Percentiles rank a stretch among this genome's conserved stretches.
phyloP scores from a whole-genome alignment of 768 basidiomycete genomes.

The Amanita brunnescens region DNA sequence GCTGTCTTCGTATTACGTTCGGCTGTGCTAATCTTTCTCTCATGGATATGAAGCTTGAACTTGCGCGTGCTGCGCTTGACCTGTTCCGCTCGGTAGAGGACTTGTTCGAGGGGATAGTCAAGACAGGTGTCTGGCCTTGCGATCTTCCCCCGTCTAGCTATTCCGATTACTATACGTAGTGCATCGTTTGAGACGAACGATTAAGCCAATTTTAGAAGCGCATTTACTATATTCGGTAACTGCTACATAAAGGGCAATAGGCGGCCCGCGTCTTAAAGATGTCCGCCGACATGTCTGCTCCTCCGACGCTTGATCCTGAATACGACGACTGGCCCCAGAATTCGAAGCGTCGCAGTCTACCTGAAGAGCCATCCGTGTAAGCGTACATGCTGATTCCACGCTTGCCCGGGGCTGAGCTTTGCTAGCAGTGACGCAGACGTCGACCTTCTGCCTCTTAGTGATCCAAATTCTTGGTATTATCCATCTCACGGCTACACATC shows the following conservation, averaged over 20 bases:
- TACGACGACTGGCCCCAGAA: slow-evolving; percentile 1
- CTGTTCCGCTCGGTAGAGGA: slow-evolving; percentile 43
- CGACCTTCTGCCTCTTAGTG: slow-evolving; percentile 46
- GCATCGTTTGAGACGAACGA: background rate
- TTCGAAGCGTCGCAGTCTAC: background rate
- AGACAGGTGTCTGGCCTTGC: slow-evolving; percentile 43
- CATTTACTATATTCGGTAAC: background rate
- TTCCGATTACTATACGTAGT: slow-evolving; percentile 25
- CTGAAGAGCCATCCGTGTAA: background rate
- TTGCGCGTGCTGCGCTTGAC: slow-evolving; percentile 41
- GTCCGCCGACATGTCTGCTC: slow-evolving; percentile 4
- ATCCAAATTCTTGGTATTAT: slow-evolving; percentile 78
- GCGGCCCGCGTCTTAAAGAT: background rate
- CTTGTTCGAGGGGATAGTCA: slow-evolving; percentile 37
- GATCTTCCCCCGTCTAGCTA: slow-evolving; percentile 30
- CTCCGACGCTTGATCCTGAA: slow-evolving; percentile 2
- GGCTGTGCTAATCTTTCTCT: slow-evolving; percentile 6
- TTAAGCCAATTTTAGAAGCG: slow-evolving; percentile 3
- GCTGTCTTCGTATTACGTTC: slow-evolving; percentile 6
- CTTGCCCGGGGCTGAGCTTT: background rate
- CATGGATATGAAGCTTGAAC: slow-evolving; percentile 31
- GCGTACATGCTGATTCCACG: background rate
- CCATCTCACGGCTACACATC: slow-evolving; percentile 69
- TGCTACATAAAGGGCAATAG: background rate
- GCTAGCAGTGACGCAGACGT: slow-evolving; percentile 18